Conservation (phyloP, 768 basidiomycete genomes). For the Psilocybe subaeruginosa region DNA sequence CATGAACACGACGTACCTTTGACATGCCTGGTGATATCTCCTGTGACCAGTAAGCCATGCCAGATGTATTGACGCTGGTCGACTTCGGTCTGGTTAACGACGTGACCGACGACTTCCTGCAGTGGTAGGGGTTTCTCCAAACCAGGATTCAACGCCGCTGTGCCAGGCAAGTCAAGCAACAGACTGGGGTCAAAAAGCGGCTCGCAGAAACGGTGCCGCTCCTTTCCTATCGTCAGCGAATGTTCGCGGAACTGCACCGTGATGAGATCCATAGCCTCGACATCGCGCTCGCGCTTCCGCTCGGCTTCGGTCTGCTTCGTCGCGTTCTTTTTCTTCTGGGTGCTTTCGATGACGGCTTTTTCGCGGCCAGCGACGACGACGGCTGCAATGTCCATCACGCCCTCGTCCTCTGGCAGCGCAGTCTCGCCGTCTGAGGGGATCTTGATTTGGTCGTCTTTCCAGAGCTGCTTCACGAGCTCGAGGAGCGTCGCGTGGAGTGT, state of each 20-base stretch:
- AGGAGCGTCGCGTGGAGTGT: constrained; percentile 53
- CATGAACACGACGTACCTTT: constrained; percentile 52
- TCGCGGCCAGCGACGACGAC: constrained; percentile 91
- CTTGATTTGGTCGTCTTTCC: constrained; percentile 66
- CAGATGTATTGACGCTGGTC: constrained; percentile 74
- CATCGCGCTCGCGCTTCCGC: constrained; percentile 79
- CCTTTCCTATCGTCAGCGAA: constrained; percentile 79
- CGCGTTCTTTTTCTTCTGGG: constrained; percentile 76
- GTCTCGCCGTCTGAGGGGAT: constrained; percentile 79
- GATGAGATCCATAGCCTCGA: constrained; percentile 83
- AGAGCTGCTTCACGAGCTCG: constrained; percentile 67
- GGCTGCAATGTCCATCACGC: constrained; percentile 88
- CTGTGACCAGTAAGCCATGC: constrained; percentile 82
- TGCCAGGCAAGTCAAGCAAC: constrained; percentile 41
- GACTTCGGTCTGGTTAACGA: constrained; percentile 62
- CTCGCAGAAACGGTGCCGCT: constrained; percentile 90
- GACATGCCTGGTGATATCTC: constrained; percentile 70
- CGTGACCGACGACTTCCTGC: constrained; percentile 68
- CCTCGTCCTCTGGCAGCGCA: constrained; percentile 73
- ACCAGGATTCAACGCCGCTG: constrained; percentile 24
- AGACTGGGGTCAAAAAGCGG: constrained; percentile 80
- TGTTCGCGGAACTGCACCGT: constrained; percentile 73
- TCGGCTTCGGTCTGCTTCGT: constrained; percentile 78
- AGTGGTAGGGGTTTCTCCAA: constrained; percentile 42
- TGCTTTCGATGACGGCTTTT: constrained; percentile 84